Percentiles rank a stretch among this genome's conserved stretches.
Conservation (phyloP, 441 rosid species). For the Euphorbia corollata region DNA sequence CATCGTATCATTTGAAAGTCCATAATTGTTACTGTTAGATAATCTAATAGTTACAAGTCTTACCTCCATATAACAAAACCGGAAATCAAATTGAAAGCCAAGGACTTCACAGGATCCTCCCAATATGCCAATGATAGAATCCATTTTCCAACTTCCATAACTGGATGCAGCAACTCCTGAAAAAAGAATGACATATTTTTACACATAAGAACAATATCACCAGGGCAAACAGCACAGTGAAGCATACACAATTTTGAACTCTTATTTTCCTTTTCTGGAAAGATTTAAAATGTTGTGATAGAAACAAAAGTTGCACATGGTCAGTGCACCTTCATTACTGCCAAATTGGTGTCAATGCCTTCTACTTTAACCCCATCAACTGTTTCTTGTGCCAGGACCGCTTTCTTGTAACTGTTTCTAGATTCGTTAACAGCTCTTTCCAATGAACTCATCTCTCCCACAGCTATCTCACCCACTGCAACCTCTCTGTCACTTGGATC, state of each 20-base stretch:
- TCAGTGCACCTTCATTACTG: constrained; percentile 84
- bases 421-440: constrained; percentile 76
- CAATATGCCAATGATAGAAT: constrained; percentile 51
- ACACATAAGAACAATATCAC: neutral
- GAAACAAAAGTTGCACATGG: constrained; percentile 12
- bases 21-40: neutral
- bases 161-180: constrained; percentile 79
- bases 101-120: constrained; percentile 73
- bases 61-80: constrained; percentile 63
- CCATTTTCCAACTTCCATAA: constrained; percentile 51
- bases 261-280: neutral
- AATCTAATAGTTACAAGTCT: constrained; percentile 12
- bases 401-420: constrained; percentile 62
- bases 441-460: constrained; percentile 70
- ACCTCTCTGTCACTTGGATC: constrained; percentile 40
- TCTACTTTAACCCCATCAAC: constrained; percentile 85
- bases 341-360: constrained; percentile 86
- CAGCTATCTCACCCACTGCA: constrained; percentile 73
- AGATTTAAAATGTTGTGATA: neutral
- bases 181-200: constrained; percentile 13
- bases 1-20: neutral
- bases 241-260: neutral
- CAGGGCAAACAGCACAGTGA: neutral
- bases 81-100: constrained; percentile 56
- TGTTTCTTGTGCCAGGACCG: constrained; percentile 67